Percentiles rank a stretch among this genome's conserved stretches.
These are phyloP conservation scores for Noccaea bulbosa DNA, from an alignment of 345 rosid species.

Conservation along the genomic window DNA sequence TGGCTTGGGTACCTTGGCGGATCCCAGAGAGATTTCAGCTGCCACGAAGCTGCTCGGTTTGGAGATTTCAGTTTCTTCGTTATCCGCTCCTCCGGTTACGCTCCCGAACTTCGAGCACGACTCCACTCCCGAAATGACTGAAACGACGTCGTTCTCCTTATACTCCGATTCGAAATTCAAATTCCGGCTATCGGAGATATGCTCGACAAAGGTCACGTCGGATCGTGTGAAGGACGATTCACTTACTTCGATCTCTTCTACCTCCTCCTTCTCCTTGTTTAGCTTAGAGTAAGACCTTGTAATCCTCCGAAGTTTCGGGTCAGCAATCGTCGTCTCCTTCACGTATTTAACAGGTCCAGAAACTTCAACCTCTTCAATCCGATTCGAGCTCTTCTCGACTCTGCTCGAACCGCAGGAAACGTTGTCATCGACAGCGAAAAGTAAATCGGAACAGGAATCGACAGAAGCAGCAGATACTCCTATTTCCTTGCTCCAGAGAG, in stretches of 20 bases:
- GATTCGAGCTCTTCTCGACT: conserved; percentile 46
- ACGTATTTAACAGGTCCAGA: conserved; percentile 34
- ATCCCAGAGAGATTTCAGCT: conserved; percentile 42
- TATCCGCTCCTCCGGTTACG: conserved; percentile 33
- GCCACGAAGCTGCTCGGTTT: conserved; percentile 46
- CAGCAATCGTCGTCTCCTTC: conserved; percentile 38
- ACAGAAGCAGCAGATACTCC: conserved; percentile 44
- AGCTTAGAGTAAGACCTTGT: conserved; percentile 55
- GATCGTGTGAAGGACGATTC: conserved; percentile 55
- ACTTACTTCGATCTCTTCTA: conserved; percentile 53
- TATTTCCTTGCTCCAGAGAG: conserved; percentile 13
- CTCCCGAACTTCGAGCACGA: conserved; percentile 43
- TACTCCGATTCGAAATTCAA: conserved; percentile 40
- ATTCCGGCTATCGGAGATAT: conserved; percentile 43
- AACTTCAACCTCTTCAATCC: conserved; percentile 41
- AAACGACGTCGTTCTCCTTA: conserved; percentile 55
- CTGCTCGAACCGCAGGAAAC: conserved; percentile 57
- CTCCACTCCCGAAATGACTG: conserved; percentile 52
- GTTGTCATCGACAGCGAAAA: conserved; percentile 44
- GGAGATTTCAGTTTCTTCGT: conserved; percentile 46
- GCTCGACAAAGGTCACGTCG: conserved; percentile 51
- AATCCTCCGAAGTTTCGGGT: conserved; percentile 49
- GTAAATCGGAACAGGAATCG: conserved; percentile 49
- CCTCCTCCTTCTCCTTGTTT: conserved; percentile 45
- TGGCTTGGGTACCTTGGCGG: conserved; percentile 50